Percentiles rank a stretch among this genome's conserved stretches.
These are phyloP conservation scores for Trypanosoma avium DNA, from an alignment of 208 protist genomes.

Conservation along the genomic window DNA sequence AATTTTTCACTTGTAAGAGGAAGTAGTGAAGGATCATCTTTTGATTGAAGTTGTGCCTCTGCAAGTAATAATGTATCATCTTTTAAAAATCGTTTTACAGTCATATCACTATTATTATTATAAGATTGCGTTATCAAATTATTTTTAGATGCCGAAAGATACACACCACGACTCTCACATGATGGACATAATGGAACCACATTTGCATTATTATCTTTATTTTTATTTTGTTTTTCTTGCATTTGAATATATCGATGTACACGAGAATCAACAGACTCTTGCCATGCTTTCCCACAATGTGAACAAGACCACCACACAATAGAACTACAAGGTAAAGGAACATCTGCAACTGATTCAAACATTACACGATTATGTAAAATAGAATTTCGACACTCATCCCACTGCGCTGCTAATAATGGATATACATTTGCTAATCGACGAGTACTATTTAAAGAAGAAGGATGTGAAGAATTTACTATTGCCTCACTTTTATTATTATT, in stretches of 20 bases:
- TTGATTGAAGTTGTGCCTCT: constrained; percentile 50
- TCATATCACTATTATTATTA: not conserved
- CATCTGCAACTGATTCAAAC: constrained; percentile 38
- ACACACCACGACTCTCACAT: constrained; percentile 49
- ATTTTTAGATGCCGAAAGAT: not conserved
- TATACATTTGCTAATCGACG: constrained; percentile 31
- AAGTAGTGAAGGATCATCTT: constrained; percentile 55
- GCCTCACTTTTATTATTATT: not conserved
- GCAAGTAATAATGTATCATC: constrained; percentile 50
- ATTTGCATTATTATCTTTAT: not conserved
- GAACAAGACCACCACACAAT: constrained; percentile 68
- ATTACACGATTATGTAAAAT: constrained; percentile 46
- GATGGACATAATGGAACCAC: constrained; percentile 43
- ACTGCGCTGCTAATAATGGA: constrained; percentile 62
- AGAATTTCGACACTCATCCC: constrained; percentile 55
- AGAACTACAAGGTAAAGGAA: constrained; percentile 36
- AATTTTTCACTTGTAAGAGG: constrained; percentile 44
- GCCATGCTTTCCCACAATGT: constrained; percentile 54
- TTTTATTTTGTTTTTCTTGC: not conserved
- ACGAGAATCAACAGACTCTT: constrained; percentile 55
- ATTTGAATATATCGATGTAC: constrained; percentile 35
- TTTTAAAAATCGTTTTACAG: constrained; percentile 35
- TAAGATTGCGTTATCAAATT: not conserved
- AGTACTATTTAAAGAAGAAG: not conserved
- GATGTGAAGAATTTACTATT: not conserved